Conservation (phyloP, 768 basidiomycete genomes). For the Rubroboletus pulcherrimus region DNA sequence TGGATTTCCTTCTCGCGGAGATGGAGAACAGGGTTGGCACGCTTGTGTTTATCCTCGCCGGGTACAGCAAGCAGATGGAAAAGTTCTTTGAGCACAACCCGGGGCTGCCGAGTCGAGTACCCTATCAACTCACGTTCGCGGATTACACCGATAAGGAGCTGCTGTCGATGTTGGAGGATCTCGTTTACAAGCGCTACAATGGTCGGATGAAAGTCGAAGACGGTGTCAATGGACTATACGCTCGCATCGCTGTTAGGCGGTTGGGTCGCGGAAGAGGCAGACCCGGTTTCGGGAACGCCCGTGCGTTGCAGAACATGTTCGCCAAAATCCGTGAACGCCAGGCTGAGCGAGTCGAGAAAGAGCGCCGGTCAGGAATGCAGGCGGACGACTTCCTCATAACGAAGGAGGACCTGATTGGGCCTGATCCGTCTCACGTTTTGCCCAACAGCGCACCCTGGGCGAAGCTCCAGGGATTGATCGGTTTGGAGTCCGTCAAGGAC, state of each 20-base stretch:
- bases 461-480: conserved; percentile 50
- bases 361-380: conserved; percentile 37
- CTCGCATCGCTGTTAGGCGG: conserved; percentile 55
- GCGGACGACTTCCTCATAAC: conserved; percentile 52
- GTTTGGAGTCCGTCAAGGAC: conserved; percentile 55
- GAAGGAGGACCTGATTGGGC: conserved; percentile 61
- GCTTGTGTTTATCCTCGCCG: conserved; percentile 68
- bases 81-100: conserved; percentile 77
- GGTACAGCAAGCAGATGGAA: conserved; percentile 72
- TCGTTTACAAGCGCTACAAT: conserved; percentile 42
- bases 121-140: conserved; percentile 52
- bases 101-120: conserved; percentile 63
- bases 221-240: conserved; percentile 52
- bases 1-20: conserved; percentile 70
- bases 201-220: conserved; percentile 56
- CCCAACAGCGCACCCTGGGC: conserved; percentile 47
- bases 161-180: conserved; percentile 47
- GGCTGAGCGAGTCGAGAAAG: conserved; percentile 43
- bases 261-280: conserved; percentile 57
- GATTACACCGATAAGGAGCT: conserved; percentile 63
- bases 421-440: conserved; percentile 52
- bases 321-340: conserved; percentile 49
- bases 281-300: conserved; percentile 67
- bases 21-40: conserved; percentile 70
- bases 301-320: conserved; percentile 55